Percentiles rank a stretch among this genome's conserved stretches.
These are phyloP conservation scores for Zygotorulaspora danielsina DNA, from an alignment of 805 yeast species.

Conservation along the genomic window DNA sequence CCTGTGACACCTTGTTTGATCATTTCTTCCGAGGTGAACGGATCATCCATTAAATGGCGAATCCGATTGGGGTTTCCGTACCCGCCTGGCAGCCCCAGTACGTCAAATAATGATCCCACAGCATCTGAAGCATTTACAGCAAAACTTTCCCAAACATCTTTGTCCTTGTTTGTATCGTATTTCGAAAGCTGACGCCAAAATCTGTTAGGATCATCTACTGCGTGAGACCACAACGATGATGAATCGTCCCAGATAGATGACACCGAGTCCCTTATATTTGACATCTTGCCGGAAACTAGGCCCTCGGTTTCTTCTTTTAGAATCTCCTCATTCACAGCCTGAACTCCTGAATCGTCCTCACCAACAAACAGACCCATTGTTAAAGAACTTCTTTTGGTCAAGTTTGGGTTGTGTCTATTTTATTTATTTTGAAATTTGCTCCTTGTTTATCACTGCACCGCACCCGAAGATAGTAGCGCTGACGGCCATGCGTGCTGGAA, in stretches of 20 bases:
- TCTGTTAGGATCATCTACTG: constrained; percentile 16
- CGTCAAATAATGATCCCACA: constrained; percentile 28
- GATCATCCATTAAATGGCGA: constrained; percentile 17
- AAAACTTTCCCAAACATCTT: constrained; percentile 19
- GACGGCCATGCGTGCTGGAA: too few species aligned
- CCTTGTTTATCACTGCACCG: not conserved
- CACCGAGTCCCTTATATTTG: constrained; percentile 17
- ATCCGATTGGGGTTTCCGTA: constrained; percentile 20
- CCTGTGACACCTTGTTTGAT: constrained; percentile 36
- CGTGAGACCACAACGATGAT: constrained; percentile 18
- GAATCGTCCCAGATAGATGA: constrained; percentile 17
- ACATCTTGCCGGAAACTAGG: constrained; percentile 12
- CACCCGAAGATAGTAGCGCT: not conserved
- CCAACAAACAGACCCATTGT: constrained; percentile 22
- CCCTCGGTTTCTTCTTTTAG: constrained; percentile 10
- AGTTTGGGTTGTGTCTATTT: not conserved
- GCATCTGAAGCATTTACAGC: constrained; percentile 18
- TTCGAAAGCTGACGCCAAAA: constrained; percentile 11
- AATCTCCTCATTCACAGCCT: constrained; percentile 16
- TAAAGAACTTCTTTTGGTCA: not conserved
- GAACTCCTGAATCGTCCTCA: constrained; percentile 14
- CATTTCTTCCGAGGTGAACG: constrained; percentile 15
- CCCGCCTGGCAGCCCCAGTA: constrained; percentile 24
- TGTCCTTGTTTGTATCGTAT: constrained; percentile 9
- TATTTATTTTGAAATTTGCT: not conserved